Percentiles rank a stretch among this genome's conserved stretches.
These are phyloP conservation scores for Coemansia reversa DNA, from an alignment of 192 early-diverging fungal genomes.

Conservation along the genomic window DNA sequence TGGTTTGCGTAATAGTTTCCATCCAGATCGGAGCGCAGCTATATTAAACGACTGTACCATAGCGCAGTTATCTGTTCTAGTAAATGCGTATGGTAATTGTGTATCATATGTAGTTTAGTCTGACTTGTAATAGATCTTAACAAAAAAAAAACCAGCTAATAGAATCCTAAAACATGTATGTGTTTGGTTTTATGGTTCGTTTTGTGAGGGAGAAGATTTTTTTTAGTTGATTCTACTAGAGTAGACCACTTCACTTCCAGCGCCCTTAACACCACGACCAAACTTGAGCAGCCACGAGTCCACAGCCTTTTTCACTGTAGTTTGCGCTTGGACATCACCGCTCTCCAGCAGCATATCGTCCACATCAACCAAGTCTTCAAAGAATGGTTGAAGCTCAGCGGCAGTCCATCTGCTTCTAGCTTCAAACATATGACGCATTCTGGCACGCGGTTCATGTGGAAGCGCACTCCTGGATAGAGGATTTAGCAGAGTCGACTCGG, in stretches of 20 bases:
- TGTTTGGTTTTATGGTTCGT: no score
- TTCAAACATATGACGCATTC: constrained; percentile 43
- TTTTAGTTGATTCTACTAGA: constrained; percentile 32
- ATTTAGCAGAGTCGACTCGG: constrained; percentile 15
- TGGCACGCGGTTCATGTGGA: constrained; percentile 28
- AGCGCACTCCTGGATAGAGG: constrained; percentile 30
- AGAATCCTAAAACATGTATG: no score
- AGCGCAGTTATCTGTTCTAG: neutral
- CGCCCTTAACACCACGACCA: constrained; percentile 27
- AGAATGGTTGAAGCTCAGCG: constrained; percentile 34
- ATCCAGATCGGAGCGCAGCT: constrained; percentile 58
- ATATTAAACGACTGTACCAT: constrained; percentile 85
- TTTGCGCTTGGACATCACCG: constrained; percentile 11
- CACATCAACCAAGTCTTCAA: constrained; percentile 50
- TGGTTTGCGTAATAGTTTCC: constrained; percentile 61
- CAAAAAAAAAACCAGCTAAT: neutral
- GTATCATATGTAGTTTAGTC: neutral
- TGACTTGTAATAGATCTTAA: neutral
- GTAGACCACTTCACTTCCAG: constrained; percentile 38
- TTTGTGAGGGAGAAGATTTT: neutral
- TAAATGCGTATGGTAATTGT: neutral
- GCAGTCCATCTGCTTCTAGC: constrained; percentile 32
- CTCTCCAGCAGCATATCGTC: constrained; percentile 19
- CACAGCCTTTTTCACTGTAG: constrained; percentile 23
- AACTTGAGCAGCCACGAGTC: constrained; percentile 48